Base-by-base conservation (phyloP, 164 flowering plant genomes). In the Warburgia ugandensis region DNA sequence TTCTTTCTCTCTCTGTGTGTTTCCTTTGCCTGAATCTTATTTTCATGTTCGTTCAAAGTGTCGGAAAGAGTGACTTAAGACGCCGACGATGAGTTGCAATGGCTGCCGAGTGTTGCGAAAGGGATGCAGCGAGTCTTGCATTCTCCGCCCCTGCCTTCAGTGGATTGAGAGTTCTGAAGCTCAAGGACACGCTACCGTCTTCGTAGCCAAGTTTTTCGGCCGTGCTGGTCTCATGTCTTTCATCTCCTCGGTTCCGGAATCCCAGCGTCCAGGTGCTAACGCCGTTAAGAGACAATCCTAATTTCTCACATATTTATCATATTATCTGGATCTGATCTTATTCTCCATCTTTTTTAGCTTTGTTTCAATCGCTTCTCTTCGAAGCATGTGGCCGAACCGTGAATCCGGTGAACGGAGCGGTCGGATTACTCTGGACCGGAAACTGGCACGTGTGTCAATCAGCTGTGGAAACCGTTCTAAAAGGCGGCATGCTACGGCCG, bases 41-140 rank as follows among this genome's bases (percentile, higher is more conserved):
- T 13, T 36, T 8, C 17, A 16, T 1, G 4, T 4, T 37, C 41
- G 41, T 37, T 20, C 17, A 14, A 14, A 37, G 17, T 37, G 41
- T 37, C 41, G 5, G 10, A 37, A 14, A 16, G 14, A 16, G 41
- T 7, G 16, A n/a, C n/a, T n/a, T n/a, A n/a, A n/a, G n/a, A n/a
- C n/a, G n/a, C n/a, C 41, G 5, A 27, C 19, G 5, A 86, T 86
- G 96, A 87, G 96, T 59, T 87, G 96, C 82, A 87, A 87, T 57
- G 96, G 96, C 0, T 86, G 95, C 65, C 59, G 95, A 22, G 83
- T 0, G 43, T 67, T 77, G 1, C 73, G 83, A 14, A 80, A 77
- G 47, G 83, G 86, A 0, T 77, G 83, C 69, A 75, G 83, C 68
- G 83, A 77, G 35, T 22, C 66, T 0, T 80, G 86, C 60, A 61